Base-by-base conservation (phyloP, 1,139 yeast genomes). In the Lodderomyces pseudojiufengensis region DNA sequence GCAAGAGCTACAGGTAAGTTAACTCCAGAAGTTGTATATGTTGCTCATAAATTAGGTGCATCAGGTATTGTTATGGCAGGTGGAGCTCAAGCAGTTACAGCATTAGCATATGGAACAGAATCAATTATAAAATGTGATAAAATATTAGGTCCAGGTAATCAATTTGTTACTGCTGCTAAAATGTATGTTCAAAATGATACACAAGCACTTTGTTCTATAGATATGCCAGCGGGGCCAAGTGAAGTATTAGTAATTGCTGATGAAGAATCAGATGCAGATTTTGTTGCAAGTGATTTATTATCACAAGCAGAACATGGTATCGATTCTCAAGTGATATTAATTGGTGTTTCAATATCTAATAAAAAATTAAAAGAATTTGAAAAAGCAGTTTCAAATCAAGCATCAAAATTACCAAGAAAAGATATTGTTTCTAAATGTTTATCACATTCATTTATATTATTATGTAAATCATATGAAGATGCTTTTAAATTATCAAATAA, bases 211-310 rank as follows among this genome's bases (percentile, higher is more conserved):
- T 94, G 96, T 55, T 84, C 95, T 24, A 94, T 92, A 50, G 99
- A 92, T 61, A 90, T 92, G 97, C 99, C 99, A 32, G 99, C 99
- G 16, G 99, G 99, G 4, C 99, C 99, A 20, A 84, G 95, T 37
- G 99, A 92, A 63, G 99, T 92, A 11, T 72, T 92, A 45, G 97
- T 92, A 12, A 73, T 92, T 50, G 95, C 97, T 30, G 99, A 92
- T 59, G 74, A 70, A 41, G 56, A 75, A 33, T 87, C 97, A 5
- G 95, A 87, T 61, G 90, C 95, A 11, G 95, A 90, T 51, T 92
- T 86, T 61, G 98, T 92, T 25, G 98, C 97, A 15, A 79, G 92
- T 49, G 99, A 92, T 57, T 73, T 92, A 56, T 72, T 92, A 42
- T 90, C 97, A 0, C 99, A 92, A 67, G 99, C 99, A 21, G 99